A percentile compares a stretch with the other conserved stretches of the same genome.
These are phyloP conservation scores for Podila minutissima DNA, from an alignment of 192 early-diverging fungal genomes.

Conservation along the genomic window DNA sequence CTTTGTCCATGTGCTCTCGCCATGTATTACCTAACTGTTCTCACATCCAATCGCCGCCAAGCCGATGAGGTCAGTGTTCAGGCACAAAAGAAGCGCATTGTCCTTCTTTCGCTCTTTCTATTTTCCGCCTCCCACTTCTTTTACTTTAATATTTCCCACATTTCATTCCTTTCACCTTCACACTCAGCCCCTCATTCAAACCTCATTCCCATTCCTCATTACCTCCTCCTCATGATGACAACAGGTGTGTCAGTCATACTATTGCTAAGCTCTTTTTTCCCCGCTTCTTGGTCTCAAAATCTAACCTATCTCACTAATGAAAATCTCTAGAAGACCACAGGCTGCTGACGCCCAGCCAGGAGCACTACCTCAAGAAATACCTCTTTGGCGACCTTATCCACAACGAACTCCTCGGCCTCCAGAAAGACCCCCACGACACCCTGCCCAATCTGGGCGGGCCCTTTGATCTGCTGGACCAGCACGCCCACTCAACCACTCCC, in stretches of 20 bases:
- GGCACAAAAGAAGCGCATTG: too few relatives aligned
- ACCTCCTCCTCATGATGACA: background rate
- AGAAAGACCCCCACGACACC: conserved; percentile 12
- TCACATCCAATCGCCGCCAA: too few relatives aligned
- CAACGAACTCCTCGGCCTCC: conserved; percentile 42
- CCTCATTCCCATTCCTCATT: conserved; percentile 22
- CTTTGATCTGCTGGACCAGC: conserved; percentile 9
- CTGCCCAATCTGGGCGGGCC: conserved; percentile 16
- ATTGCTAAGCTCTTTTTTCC: too few relatives aligned
- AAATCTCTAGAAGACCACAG: too few relatives aligned
- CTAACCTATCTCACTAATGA: too few relatives aligned
- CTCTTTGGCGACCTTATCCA: conserved; percentile 53
- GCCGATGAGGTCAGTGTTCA: too few relatives aligned
- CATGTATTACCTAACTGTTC: too few relatives aligned
- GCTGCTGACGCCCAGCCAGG: conserved; percentile 39
- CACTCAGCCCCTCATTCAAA: conserved; percentile 2
- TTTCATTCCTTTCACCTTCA: background rate
- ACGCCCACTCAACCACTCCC: conserved; percentile 26
- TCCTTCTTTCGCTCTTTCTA: too few relatives aligned
- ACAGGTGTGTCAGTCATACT: too few relatives aligned
- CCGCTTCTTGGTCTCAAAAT: too few relatives aligned
- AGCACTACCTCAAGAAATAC: conserved; percentile 61
- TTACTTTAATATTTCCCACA: background rate
- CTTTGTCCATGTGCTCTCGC: too few relatives aligned
- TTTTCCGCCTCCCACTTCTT: background rate